Base-by-base conservation (phyloP, 2,329 filamentous ascomycete species). In the Sporothrix pseudoabietina region DNA sequence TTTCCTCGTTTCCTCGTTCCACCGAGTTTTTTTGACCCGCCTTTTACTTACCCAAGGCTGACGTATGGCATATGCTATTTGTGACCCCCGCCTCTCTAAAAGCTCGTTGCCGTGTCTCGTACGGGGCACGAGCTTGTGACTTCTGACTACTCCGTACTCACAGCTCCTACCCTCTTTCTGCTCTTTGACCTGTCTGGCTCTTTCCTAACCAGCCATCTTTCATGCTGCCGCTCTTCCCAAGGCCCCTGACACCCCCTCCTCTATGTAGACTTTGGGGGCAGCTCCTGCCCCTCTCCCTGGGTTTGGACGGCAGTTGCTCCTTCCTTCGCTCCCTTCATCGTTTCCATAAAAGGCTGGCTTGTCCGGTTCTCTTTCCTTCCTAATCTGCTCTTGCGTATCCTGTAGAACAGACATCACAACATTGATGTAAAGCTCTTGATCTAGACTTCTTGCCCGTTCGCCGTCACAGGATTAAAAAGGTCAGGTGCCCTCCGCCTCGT, bases 161-260 rank as follows among this genome's bases (percentile, higher is more conserved):
- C 14, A 39, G 61, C 39, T 52, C 65, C 41, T 65, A 19, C 19
- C 9, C 6, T 26, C 35, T 44, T 14, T 19, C 35, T 4, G 9
- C n/a, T 19, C 39, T 47, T 49, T 49, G 41, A 49, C 41, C 41
- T 32, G 39, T 14, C 63, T 66, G 41, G 41, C 61, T 66, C 41
- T 30, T 30, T 47, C 41, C 22, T 66, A 12, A 66, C 41, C 63
- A 66, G 63, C 41, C 63, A 66, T 66, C 63, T 66, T 19, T 66
- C 14, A 44, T 44, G 59, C 35, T 63, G 26, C 26, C 26, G 7
- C 32, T 44, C 26, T 22, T 66, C 19, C 30, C 32, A 61, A 32
- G 26, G n/a, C 35, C 32, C 61, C 22, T 47, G 14, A 32, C 10
- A 4, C 32, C 35, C n/a, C 19, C 35, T 49, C 26, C 22, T 22